A percentile compares a stretch with the other conserved stretches of the same genome.
Evolutionary conservation across 768 basidiomycete genomes (phyloP).

Genomic region (Pleurotus salmoneostramineus): DNA sequence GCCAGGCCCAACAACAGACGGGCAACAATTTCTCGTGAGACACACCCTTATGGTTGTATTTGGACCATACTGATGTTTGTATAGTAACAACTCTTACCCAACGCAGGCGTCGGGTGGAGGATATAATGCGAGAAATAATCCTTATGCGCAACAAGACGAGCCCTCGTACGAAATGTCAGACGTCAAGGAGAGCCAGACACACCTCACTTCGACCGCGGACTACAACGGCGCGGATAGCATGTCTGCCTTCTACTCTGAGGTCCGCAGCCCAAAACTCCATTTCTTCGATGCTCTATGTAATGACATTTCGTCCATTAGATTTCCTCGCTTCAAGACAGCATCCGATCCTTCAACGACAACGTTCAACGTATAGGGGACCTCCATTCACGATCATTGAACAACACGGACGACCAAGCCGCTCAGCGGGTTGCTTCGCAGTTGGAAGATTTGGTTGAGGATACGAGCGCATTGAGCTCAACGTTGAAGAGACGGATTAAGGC

Average conservation of each 20-base stretch:
- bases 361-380: constrained; percentile 65
- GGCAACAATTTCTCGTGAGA: constrained; percentile 41
- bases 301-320: constrained; percentile 44
- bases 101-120: constrained; percentile 59
- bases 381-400: constrained; percentile 73
- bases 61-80: background rate
- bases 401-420: constrained; percentile 65
- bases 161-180: constrained; percentile 69
- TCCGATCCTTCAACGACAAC: constrained; percentile 67
- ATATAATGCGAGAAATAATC: constrained; percentile 50
- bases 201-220: constrained; percentile 34
- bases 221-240: constrained; percentile 48
- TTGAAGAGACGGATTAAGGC: constrained; percentile 74
- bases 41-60: too few species aligned
- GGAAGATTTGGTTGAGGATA: constrained; percentile 67
- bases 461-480: constrained; percentile 62
- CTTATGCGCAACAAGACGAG: constrained; percentile 66
- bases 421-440: constrained; percentile 60
- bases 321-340: constrained; percentile 66
- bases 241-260: constrained; percentile 74
- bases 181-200: constrained; percentile 55
- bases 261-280: constrained; percentile 22
- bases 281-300: background rate
- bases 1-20: constrained; percentile 67
- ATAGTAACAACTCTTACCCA: constrained; percentile 55